These are phyloP conservation scores for Magnolia sinica DNA, from an alignment of 164 flowering plant genomes.

Conservation along the genomic window DNA sequence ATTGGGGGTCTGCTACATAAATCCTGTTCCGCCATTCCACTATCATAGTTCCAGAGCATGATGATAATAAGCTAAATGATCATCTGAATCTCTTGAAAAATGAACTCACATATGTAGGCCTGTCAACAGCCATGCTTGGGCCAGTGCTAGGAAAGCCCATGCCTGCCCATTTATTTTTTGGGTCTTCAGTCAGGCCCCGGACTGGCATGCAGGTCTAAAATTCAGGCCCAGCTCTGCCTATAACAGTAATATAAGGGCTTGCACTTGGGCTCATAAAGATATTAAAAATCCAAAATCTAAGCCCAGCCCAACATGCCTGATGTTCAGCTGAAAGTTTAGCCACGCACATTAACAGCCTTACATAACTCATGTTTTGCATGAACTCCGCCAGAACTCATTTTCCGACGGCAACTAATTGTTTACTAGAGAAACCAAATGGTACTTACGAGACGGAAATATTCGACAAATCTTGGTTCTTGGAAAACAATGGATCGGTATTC, in stretches of 20 bases:
- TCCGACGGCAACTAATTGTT: not conserved
- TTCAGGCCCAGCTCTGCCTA: too few relatives aligned
- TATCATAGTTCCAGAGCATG: not conserved
- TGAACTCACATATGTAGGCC: not conserved
- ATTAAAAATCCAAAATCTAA: not conserved
- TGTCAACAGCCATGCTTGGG: not conserved
- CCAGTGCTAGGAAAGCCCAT: not conserved
- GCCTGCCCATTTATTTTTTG: not conserved
- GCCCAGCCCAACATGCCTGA: too few relatives aligned
- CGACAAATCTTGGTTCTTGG: constrained; percentile 92
- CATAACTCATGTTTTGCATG: too few relatives aligned
- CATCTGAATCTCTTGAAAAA: too few relatives aligned
- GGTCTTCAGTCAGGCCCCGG: not conserved
- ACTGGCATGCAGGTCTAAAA: not conserved
- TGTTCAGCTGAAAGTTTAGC: too few relatives aligned
- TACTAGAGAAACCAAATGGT: not conserved
- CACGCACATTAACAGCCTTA: too few relatives aligned
- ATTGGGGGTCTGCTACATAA: too few relatives aligned
- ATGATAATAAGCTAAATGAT: not conserved
- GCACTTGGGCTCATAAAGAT: not conserved
- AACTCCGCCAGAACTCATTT: not conserved
- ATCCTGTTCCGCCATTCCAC: too few relatives aligned
- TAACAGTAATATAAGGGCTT: not conserved
- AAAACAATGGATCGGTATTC: constrained; percentile 89
- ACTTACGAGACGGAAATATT: constrained; percentile 96